Conservation (phyloP, 2,329 filamentous ascomycete genomes). For the Bipolaris bicolor region DNA sequence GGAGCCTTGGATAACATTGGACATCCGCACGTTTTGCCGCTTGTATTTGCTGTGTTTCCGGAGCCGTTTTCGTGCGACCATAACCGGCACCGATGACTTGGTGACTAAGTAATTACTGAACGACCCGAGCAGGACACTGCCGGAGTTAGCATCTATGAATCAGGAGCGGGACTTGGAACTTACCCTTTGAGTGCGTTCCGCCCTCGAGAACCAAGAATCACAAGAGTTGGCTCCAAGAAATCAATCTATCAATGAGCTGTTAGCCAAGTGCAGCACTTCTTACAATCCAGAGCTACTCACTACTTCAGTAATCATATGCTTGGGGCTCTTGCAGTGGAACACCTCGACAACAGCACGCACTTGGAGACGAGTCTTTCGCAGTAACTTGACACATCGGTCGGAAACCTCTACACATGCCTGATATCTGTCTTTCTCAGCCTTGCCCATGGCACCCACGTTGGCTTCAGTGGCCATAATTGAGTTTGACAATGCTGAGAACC, state of each 20-base stretch:
- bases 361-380: conserved; percentile 90
- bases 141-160: conserved; percentile 31
- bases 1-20: conserved; percentile 81
- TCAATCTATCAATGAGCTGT: conserved; percentile 68
- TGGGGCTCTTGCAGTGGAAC: conserved; percentile 96
- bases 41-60: conserved; percentile 86
- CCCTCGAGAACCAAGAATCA: conserved; percentile 90
- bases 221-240: conserved; percentile 85
- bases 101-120: conserved; percentile 98
- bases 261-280: conserved; percentile 26
- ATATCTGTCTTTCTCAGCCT: conserved; percentile 76
- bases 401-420: conserved; percentile 84
- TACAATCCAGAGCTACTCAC: conserved; percentile 51
- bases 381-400: conserved; percentile 78
- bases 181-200: conserved; percentile 92
- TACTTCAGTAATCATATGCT: conserved; percentile 94
- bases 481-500: conserved; percentile 43
- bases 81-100: conserved; percentile 94
- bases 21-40: conserved; percentile 71
- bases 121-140: conserved; percentile 87
- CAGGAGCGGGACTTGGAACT: conserved; percentile 44
- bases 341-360: conserved; percentile 94
- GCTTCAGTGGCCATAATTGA: conserved; percentile 44
- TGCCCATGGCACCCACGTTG: conserved; percentile 51
- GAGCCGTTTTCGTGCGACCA: conserved; percentile 92